Evolutionary conservation across 768 basidiomycete genomes (phyloP).

Genomic region (Tulasnella sp.): DNA sequence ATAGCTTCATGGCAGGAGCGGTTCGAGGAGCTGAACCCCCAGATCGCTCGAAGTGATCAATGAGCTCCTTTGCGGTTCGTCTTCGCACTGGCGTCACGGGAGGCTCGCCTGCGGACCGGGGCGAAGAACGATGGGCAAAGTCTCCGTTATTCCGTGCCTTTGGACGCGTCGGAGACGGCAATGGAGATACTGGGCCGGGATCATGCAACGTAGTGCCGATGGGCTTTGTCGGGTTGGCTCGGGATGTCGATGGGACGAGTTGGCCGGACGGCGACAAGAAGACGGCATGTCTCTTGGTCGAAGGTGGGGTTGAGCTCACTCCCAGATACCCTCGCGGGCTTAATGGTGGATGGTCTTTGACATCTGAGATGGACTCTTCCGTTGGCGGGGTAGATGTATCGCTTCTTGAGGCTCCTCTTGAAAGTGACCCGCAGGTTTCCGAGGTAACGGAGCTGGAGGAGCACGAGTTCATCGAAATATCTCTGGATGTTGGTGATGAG

Average conservation of each 20-base stretch:
- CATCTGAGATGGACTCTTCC: not conserved
- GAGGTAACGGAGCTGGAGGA: not conserved
- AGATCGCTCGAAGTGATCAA: constrained; percentile 15
- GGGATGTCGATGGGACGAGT: not conserved
- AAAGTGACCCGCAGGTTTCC: not conserved
- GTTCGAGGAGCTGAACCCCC: not conserved
- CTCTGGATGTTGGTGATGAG: not conserved
- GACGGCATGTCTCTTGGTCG: constrained; percentile 2
- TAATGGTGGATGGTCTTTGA: not conserved
- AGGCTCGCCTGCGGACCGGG: not conserved
- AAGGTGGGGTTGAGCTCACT: not conserved
- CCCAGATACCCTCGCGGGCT: not conserved
- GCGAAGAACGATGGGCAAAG: not conserved
- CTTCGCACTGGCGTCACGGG: constrained; percentile 9
- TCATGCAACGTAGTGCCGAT: not conserved
- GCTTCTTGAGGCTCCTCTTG: not conserved
- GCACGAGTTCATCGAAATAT: not conserved
- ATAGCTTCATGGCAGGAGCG: constrained; percentile 2
- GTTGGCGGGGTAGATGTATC: not conserved
- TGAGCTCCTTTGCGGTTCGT: constrained; percentile 18
- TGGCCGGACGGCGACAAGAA: not conserved
- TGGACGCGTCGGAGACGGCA: not conserved
- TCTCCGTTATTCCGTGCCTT: not conserved
- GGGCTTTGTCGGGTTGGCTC: not conserved
- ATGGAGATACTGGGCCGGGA: constrained; percentile 9